Evolutionary conservation across 1,284 basidiomycete genomes (phyloP).

Genomic region (Moniliella sp.): DNA sequence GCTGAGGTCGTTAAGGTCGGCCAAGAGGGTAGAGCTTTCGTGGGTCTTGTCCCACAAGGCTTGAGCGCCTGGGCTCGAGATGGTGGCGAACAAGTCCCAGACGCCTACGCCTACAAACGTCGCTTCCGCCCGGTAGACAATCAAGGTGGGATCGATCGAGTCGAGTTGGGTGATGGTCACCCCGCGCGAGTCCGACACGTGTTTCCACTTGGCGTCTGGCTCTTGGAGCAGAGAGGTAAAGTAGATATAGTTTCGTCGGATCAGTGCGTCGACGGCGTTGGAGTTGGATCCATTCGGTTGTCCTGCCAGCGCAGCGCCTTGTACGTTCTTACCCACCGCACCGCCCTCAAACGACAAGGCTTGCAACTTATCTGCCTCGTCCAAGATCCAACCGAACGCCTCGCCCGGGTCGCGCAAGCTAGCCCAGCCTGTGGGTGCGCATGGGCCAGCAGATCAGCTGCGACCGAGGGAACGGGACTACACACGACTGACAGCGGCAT

Average conservation of each 20-base stretch:
- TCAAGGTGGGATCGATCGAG: slow-evolving; percentile 85
- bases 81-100: slow-evolving; percentile 82
- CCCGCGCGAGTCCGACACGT: slow-evolving; percentile 54
- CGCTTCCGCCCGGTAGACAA: slow-evolving; percentile 86
- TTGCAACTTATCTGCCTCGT: no score
- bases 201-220: slow-evolving; percentile 89
- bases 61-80: slow-evolving; percentile 60
- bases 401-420: no score
- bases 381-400: no score
- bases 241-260: slow-evolving; percentile 79
- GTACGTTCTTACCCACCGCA: no score
- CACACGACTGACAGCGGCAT: no score
- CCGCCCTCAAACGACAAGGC: no score
- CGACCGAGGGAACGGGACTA: no score
- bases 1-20: slow-evolving; percentile 45
- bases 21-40: slow-evolving; percentile 61
- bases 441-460: no score
- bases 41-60: slow-evolving; percentile 72
- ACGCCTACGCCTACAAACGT: slow-evolving; percentile 87
- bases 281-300: no score
- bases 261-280: slow-evolving; percentile 51
- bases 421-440: no score
- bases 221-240: slow-evolving; percentile 91
- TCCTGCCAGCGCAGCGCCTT: no score
- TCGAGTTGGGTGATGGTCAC: slow-evolving; percentile 64